A percentile compares a stretch with the other conserved stretches of the same genome.
These are phyloP conservation scores for Pyronema domesticum DNA, from an alignment of 495 filamentous ascomycete genomes.

Conservation along the genomic window DNA sequence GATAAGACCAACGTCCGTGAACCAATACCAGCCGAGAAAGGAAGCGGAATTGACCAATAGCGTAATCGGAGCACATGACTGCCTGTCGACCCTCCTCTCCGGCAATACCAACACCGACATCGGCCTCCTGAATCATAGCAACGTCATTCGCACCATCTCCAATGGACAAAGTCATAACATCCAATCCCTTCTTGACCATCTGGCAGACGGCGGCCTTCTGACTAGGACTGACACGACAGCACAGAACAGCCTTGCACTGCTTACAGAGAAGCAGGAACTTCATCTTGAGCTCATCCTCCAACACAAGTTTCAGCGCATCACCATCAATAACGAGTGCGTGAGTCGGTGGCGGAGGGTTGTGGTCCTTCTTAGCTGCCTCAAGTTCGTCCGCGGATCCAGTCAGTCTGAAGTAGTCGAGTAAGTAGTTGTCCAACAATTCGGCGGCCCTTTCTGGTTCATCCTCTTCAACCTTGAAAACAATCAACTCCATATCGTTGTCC, in stretches of 20 bases:
- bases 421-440: constrained; percentile 51
- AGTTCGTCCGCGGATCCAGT: constrained; percentile 81
- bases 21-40: constrained; percentile 81
- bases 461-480: constrained; percentile 73
- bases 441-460: constrained; percentile 46
- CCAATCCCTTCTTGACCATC: constrained; percentile 84
- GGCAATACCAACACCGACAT: constrained; percentile 95
- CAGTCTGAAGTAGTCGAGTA: constrained; percentile 49
- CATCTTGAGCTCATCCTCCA: constrained; percentile 64
- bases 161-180: constrained; percentile 93
- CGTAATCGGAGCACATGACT: constrained; percentile 97
- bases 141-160: constrained; percentile 98
- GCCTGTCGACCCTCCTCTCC: constrained; percentile 94
- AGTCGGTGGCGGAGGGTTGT: constrained; percentile 67
- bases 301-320: constrained; percentile 76
- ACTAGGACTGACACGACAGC: constrained; percentile 89
- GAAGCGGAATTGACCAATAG: constrained; percentile 94
- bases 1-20: constrained; percentile 92
- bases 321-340: constrained; percentile 97
- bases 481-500: constrained; percentile 93
- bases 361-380: constrained; percentile 55
- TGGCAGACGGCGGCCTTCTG: constrained; percentile 96
- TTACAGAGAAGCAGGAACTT: constrained; percentile 94
- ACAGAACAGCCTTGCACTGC: constrained; percentile 90
- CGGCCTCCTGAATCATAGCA: constrained; percentile 98